A percentile compares a stretch with the other conserved stretches of the same genome.
Conservation (phyloP, 1,284 basidiomycete species). For the Puccinia polysora region DNA sequence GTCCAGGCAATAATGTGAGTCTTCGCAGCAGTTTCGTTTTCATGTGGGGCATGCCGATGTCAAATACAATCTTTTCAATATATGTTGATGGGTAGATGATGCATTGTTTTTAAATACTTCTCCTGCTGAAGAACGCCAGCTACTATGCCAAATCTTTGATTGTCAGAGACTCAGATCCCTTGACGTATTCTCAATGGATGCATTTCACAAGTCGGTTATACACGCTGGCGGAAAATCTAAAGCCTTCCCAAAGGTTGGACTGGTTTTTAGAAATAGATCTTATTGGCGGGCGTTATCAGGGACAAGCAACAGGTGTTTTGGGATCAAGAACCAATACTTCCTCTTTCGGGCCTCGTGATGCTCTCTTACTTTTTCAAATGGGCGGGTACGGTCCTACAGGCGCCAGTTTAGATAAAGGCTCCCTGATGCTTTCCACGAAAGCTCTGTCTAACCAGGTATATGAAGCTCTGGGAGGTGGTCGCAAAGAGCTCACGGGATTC, state of each 20-base stretch:
- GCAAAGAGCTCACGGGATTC: slow-evolving; percentile 22
- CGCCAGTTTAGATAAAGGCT: neutral
- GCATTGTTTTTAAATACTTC: neutral
- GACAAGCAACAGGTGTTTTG: slow-evolving; percentile 16
- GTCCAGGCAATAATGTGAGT: slow-evolving; percentile 16
- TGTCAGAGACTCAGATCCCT: neutral
- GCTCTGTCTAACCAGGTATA: neutral
- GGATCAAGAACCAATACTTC: neutral
- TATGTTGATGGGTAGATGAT: too few relatives aligned
- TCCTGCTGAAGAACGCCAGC: neutral
- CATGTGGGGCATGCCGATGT: too few relatives aligned
- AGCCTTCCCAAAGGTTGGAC: neutral
- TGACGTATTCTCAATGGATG: slow-evolving; percentile 9
- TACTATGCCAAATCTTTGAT: slow-evolving; percentile 31
- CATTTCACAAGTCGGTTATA: slow-evolving; percentile 2
- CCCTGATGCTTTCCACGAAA: neutral
- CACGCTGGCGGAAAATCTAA: neutral
- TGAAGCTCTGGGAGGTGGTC: slow-evolving; percentile 13
- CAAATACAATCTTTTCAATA: too few relatives aligned
- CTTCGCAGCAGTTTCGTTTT: neutral
- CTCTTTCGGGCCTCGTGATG: slow-evolving; percentile 32
- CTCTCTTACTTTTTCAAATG: slow-evolving; percentile 23
- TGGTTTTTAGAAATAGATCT: slow-evolving; percentile 21
- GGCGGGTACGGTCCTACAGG: slow-evolving; percentile 18
- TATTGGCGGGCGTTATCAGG: slow-evolving; percentile 23